A percentile compares a stretch with the other conserved stretches of the same genome.
Conservation (phyloP, 2,329 filamentous ascomycete genomes). For the Epichloe elymi region DNA sequence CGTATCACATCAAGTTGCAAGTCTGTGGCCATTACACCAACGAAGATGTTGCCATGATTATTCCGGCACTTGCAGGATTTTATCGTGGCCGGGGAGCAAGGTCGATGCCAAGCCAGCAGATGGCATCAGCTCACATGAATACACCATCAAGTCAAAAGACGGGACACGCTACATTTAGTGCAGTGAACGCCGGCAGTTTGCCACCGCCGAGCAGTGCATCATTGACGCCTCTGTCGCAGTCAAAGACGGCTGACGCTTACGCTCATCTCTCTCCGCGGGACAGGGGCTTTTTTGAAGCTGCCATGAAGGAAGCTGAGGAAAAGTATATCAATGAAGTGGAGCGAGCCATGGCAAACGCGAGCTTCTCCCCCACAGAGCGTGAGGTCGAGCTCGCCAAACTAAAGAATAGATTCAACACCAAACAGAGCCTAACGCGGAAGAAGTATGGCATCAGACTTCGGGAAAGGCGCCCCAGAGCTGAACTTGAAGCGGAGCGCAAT, state of each 20-base stretch:
- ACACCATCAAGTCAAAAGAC: background rate
- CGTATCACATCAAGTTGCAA: constrained; percentile 30
- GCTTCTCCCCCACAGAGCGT: constrained; percentile 22
- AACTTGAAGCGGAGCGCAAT: constrained; percentile 31
- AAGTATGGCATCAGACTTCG: constrained; percentile 43
- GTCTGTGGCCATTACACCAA: constrained; percentile 32
- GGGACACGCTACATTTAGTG: background rate
- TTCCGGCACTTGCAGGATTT: constrained; percentile 1
- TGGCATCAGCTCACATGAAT: background rate
- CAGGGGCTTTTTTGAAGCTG: constrained; percentile 13
- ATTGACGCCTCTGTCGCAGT: background rate
- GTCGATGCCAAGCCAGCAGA: background rate
- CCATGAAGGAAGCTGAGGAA: constrained; percentile 18
- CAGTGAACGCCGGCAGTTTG: background rate
- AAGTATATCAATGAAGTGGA: constrained; percentile 29
- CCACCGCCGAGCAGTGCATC: background rate
- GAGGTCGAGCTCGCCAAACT: constrained; percentile 26
- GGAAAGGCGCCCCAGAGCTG: constrained; percentile 31
- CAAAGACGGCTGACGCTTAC: constrained; percentile 25
- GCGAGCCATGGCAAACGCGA: constrained; percentile 19
- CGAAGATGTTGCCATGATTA: constrained; percentile 3
- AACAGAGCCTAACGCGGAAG: constrained; percentile 43
- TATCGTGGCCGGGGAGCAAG: background rate
- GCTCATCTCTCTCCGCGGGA: constrained; percentile 25
- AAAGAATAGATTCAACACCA: constrained; percentile 40